Evolutionary conservation across 139 green algal species (phyloP).

Genomic region (Eudorina sp.): DNA sequence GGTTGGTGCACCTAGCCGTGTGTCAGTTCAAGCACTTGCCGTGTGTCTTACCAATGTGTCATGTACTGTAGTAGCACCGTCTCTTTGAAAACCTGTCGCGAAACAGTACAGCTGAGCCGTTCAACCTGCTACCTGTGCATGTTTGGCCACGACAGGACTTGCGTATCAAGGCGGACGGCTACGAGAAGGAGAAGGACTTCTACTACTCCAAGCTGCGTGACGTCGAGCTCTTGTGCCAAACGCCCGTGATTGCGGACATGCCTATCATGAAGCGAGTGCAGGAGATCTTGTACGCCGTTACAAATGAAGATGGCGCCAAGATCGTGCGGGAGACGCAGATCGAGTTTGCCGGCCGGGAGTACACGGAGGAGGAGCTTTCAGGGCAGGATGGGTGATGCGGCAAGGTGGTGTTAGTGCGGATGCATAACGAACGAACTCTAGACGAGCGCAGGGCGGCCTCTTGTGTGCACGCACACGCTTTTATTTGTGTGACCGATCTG

Average conservation of each 20-base stretch:
- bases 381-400: not conserved
- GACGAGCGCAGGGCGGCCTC: too few relatives aligned
- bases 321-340: constrained; percentile 58
- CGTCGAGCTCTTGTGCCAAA: constrained; percentile 98
- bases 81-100: too few relatives aligned
- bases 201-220: constrained; percentile 97
- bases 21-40: too few relatives aligned
- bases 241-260: constrained; percentile 60
- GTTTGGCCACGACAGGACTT: constrained; percentile 63
- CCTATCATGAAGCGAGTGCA: constrained; percentile 43
- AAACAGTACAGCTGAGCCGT: too few relatives aligned
- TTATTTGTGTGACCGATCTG: too few relatives aligned
- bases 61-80: too few relatives aligned
- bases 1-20: not conserved
- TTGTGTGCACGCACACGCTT: too few relatives aligned
- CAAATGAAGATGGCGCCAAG: constrained; percentile 71
- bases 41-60: too few relatives aligned
- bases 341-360: constrained; percentile 41
- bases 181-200: constrained; percentile 72
- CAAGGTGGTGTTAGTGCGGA: too few relatives aligned
- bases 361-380: constrained; percentile 46
- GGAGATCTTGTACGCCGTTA: constrained; percentile 87
- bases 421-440: too few relatives aligned
- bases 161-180: constrained; percentile 54
- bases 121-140: too few relatives aligned